A percentile compares a stretch with the other conserved stretches of the same genome.
Evolutionary conservation across 2,329 filamentous ascomycete species (phyloP).

Genomic region (Aspergillus sp.): DNA sequence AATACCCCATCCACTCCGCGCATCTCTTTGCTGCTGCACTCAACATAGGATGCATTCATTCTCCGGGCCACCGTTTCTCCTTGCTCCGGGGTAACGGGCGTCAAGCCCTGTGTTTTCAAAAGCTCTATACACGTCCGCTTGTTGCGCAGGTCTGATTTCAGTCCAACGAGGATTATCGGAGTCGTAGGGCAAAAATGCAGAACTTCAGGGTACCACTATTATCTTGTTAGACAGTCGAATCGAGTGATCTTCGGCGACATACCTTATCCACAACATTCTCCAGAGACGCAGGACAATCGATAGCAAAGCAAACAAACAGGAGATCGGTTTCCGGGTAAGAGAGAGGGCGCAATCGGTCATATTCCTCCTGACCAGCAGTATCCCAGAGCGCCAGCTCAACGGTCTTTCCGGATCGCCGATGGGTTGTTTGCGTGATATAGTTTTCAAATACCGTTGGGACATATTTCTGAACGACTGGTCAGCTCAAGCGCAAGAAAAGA

Average conservation of each 20-base stretch:
- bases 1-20: conserved; percentile 96
- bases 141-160: conserved; percentile 94
- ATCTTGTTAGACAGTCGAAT: conserved; percentile 15
- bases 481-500: neutral
- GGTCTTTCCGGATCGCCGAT: conserved; percentile 85
- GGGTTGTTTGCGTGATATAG: conserved; percentile 96
- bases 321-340: conserved; percentile 98
- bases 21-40: conserved; percentile 99
- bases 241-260: conserved; percentile 30
- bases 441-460: conserved; percentile 99
- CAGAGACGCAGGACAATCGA: conserved; percentile 96
- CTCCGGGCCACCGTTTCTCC: conserved; percentile 84
- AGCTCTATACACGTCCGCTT: conserved; percentile 98
- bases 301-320: conserved; percentile 98
- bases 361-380: conserved; percentile 97
- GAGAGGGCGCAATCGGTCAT: conserved; percentile 90
- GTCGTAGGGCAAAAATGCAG: conserved; percentile 98
- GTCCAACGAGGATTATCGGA: conserved; percentile 89
- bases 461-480: conserved; percentile 75
- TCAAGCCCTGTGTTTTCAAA: conserved; percentile 95
- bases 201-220: conserved; percentile 97
- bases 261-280: conserved; percentile 99
- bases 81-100: conserved; percentile 90
- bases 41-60: conserved; percentile 95
- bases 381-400: conserved; percentile 98